Conservation (phyloP, 2,329 filamentous ascomycete species). For the Lachnellula suecica region DNA sequence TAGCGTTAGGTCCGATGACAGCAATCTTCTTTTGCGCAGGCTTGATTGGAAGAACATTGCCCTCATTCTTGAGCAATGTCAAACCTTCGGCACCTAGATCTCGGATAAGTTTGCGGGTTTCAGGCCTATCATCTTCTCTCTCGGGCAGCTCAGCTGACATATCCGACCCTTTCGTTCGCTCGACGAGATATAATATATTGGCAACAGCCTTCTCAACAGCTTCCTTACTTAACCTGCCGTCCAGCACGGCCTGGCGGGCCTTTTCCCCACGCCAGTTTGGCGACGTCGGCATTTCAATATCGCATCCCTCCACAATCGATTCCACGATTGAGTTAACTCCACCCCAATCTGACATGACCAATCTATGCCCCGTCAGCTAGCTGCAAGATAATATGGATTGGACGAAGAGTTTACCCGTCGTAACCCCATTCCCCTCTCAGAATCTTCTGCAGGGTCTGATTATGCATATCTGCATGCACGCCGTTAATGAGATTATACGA, state of each 20-base stretch:
- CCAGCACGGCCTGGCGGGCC: conserved; percentile 23
- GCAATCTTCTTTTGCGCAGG: conserved; percentile 54
- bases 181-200: conserved; percentile 27
- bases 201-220: conserved; percentile 28
- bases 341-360: conserved; percentile 20
- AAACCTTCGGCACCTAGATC: conserved; percentile 59
- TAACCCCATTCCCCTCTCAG: conserved; percentile 45
- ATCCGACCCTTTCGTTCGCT: conserved; percentile 36
- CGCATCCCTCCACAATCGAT: conserved; percentile 50
- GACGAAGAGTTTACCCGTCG: conserved; percentile 51
- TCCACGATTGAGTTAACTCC: conserved; percentile 55
- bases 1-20: conserved; percentile 58
- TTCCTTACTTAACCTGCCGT: conserved; percentile 24
- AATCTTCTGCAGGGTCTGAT: conserved; percentile 38
- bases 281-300: conserved; percentile 61
- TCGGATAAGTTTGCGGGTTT: conserved; percentile 46
- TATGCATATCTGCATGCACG: conserved; percentile 41
- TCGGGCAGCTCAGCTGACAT: conserved; percentile 27
- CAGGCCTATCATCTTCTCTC: conserved; percentile 29
- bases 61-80: conserved; percentile 65
- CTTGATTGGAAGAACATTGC: conserved; percentile 55
- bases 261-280: conserved; percentile 28
- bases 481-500: conserved; percentile 48
- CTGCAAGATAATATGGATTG: conserved; percentile 13
- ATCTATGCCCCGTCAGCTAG: background rate